Base-by-base conservation (phyloP, 169 alveolate species). In the Plasmodium relictum region DNA sequence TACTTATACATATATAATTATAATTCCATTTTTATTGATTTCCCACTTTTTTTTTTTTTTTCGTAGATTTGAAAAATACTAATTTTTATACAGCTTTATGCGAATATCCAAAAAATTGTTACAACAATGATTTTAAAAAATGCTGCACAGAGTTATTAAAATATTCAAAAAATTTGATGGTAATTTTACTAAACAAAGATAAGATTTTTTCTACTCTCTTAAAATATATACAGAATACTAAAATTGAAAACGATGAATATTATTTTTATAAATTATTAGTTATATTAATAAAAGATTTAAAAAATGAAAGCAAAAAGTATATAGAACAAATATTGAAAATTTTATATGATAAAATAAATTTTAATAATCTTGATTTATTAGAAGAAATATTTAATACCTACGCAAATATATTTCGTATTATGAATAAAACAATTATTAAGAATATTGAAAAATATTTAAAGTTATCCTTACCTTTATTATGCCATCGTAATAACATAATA, bases 371-470 rank as follows among this genome's bases (percentile, higher is more conserved):
- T 24, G 92, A 86, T 18, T 61, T 86, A 37, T 59, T 86, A 18
- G 92, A 86, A 63, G 88, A 86, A 70, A 86, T 86, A 70, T 86
- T 86, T 86, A 86, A 61, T 52, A 70, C 59, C 26, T 86, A 86
- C 58, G 69, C 92, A 56, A 86, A 86, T 52, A 86, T 86, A 58
- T 69, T 86, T 70, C 87, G 92, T 58, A 61, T 86, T 58, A 70
- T 86, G 87, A 86, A 71, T 70, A 86, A 26, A 86, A 86, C 37
- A 18, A 86, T 86, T 26, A 70, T 86, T 24, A 86, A 73, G 42
- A 86, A 86, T 52, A 39, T 86, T 12, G 87, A 70, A 42, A 86
- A 69, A 41, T 86, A 86, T 59, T 66, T 86, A 86, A 86, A 86
- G 42, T 37, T 86, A 71, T 70, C 87, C 6, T 73, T 86, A 70